Evolutionary conservation across 495 filamentous ascomycete species (phyloP), one percentile per base, ranked within the genome.

Genomic region (Collariella sp.): DNA sequence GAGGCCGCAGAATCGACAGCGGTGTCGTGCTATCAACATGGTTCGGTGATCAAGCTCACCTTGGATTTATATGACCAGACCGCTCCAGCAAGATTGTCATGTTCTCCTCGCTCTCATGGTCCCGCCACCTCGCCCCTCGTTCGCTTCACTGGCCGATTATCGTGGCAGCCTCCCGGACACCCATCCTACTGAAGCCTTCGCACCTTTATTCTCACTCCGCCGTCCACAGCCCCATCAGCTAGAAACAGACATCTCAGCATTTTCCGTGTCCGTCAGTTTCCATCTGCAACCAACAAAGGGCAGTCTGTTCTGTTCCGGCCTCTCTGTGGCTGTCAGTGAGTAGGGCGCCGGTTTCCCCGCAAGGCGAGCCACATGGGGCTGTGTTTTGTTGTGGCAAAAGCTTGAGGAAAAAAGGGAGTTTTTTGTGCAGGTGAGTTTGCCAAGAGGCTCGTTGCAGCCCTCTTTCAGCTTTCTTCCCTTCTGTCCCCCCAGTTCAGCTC

Each of bases 381-480:
- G 26, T 31, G 26, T 31, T n/a, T 31, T 31, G 26, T 31, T 31
- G 26, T 9, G 26, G 9, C 4, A 31, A 31, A 5, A 31, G 26
- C 26, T 9, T 31, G 26, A 31, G 26, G 26, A 5, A 9, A 31
- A 31, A 9, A 5, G 26, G 9, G 5, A 9, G 26, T 31, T 9
- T 31, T 4, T 9, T 31, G 26, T 31, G 26, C 38, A 19, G 16
- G 50, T 53, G 41, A 34, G 36, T 54, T 15, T 41, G 52, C 43
- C 43, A 47, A 47, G 52, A 34, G 2, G 22, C 33, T 13, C 44
- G 20, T 19, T 54, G 22, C 52, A 11, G 47, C 44, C 24, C 52
- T 34, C 7, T 47, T 53, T 54, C 52, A 54, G 52, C 52, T 54
- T 13, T 12, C 35, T 7, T 48, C n/a, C 22, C 13, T 43, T n/a